These are phyloP conservation scores for Sphaerosporella brunnea DNA, from an alignment of 495 filamentous ascomycete genomes.

Conservation along the genomic window DNA sequence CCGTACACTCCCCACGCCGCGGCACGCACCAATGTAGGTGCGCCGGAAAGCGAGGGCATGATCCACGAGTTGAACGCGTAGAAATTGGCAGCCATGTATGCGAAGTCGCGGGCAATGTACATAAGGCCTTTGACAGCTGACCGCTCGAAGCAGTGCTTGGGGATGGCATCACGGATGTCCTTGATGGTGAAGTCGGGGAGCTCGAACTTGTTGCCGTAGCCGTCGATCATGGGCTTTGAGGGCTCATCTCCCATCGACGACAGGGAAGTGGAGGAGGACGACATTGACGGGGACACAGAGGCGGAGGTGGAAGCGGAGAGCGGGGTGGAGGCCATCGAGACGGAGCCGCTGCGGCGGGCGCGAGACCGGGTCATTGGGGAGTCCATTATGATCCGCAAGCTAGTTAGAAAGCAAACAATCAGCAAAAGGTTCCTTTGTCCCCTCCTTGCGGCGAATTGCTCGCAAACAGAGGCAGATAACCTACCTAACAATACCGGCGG, in stretches of 20 bases:
- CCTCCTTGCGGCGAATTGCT: neutral
- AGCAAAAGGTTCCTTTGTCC: neutral
- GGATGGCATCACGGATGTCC: slow-evolving; percentile 65
- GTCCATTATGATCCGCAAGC: neutral
- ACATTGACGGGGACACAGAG: slow-evolving; percentile 30
- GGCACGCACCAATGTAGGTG: slow-evolving; percentile 31
- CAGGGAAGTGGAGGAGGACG: slow-evolving; percentile 80
- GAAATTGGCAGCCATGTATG: slow-evolving; percentile 44
- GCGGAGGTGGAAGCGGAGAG: slow-evolving; percentile 16
- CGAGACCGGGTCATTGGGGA: slow-evolving; percentile 11
- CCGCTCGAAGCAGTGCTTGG: slow-evolving; percentile 62
- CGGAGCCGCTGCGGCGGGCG: slow-evolving; percentile 21
- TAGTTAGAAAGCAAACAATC: neutral
- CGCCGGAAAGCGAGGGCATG: slow-evolving; percentile 37
- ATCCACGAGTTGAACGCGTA: slow-evolving; percentile 48
- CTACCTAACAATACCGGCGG: neutral
- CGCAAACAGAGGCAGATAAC: neutral
- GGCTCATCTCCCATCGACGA: slow-evolving; percentile 34
- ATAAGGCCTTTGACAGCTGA: slow-evolving; percentile 41
- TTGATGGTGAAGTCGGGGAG: slow-evolving; percentile 64
- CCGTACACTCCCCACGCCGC: slow-evolving; percentile 52
- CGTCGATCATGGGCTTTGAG: slow-evolving; percentile 35
- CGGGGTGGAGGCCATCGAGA: slow-evolving; percentile 22
- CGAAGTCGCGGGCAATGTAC: slow-evolving; percentile 56
- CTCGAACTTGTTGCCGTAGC: slow-evolving; percentile 57